phyloP scores from a whole-genome alignment of 2,329 filamentous ascomycete genomes.

The Aspergillus ibericus region DNA sequence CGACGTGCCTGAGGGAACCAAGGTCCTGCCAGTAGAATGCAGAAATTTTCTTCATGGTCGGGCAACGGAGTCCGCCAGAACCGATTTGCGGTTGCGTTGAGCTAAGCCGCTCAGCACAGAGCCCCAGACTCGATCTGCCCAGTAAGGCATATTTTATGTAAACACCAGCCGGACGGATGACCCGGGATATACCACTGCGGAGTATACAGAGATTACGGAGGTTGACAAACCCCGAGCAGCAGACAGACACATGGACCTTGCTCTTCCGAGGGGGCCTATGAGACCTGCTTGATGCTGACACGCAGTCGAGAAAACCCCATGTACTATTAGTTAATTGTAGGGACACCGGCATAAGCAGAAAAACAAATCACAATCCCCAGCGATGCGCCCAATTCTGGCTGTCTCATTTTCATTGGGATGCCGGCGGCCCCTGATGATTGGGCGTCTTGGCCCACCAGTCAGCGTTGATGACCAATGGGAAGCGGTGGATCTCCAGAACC shows the following conservation, averaged over 20 bases:
- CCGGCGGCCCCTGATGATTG: conserved; percentile 20
- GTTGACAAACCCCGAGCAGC: background rate
- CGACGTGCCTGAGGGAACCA: conserved; percentile 11
- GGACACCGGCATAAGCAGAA: background rate
- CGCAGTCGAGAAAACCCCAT: background rate
- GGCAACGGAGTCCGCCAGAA: conserved; percentile 1
- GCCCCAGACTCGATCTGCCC: background rate
- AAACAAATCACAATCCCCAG: background rate
- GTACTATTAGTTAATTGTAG: background rate
- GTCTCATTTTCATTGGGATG: background rate
- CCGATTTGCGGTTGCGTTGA: background rate
- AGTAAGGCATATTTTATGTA: background rate
- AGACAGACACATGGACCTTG: background rate
- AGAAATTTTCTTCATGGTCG: conserved; percentile 8
- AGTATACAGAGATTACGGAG: background rate
- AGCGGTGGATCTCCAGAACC: conserved; percentile 22
- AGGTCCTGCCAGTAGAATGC: conserved; percentile 2
- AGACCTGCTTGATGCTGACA: background rate
- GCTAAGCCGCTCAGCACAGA: background rate
- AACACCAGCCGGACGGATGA: background rate
- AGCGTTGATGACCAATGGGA: conserved; percentile 26
- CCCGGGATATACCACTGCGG: background rate
- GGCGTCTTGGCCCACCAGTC: conserved; percentile 14
- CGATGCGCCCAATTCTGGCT: conserved; percentile 4
- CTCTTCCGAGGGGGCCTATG: background rate